Percentiles rank a stretch among this genome's conserved stretches.
Conservation (phyloP, 2,329 filamentous ascomycete species). For the Botrytis aclada region DNA sequence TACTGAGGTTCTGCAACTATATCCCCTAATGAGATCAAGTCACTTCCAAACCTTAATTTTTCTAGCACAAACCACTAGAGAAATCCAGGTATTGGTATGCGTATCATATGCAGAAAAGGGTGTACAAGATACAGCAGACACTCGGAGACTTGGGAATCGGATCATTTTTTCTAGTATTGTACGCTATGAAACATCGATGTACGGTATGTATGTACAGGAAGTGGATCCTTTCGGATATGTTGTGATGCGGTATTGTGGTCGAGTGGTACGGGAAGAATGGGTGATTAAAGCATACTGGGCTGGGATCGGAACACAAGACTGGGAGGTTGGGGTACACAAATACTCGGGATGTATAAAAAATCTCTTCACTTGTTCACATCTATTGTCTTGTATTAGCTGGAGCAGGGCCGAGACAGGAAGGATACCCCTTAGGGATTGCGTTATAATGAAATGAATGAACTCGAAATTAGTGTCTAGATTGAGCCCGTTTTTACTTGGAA, state of each 20-base stretch:
- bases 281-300: not conserved
- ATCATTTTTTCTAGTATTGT: not conserved
- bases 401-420: not conserved
- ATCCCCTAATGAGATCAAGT: not conserved
- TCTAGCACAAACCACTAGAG: not conserved
- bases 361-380: not conserved
- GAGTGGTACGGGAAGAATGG: not conserved
- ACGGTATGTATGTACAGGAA: not conserved
- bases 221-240: conserved; percentile 12
- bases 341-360: conserved; percentile 4
- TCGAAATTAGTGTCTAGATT: not conserved
- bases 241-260: conserved; percentile 3
- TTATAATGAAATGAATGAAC: not conserved
- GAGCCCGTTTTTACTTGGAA: not conserved
- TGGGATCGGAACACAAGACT: not conserved
- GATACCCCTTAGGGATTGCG: not conserved
- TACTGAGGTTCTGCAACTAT: not conserved
- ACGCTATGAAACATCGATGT: not conserved
- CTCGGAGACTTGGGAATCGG: conserved; percentile 14
- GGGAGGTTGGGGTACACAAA: not conserved
- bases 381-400: conserved; percentile 12
- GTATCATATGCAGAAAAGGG: not conserved
- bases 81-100: not conserved
- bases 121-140: not conserved
- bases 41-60: not conserved